phyloP scores from a whole-genome alignment of 176 grass and related monocot genomes.

The Oryza longistaminata region DNA sequence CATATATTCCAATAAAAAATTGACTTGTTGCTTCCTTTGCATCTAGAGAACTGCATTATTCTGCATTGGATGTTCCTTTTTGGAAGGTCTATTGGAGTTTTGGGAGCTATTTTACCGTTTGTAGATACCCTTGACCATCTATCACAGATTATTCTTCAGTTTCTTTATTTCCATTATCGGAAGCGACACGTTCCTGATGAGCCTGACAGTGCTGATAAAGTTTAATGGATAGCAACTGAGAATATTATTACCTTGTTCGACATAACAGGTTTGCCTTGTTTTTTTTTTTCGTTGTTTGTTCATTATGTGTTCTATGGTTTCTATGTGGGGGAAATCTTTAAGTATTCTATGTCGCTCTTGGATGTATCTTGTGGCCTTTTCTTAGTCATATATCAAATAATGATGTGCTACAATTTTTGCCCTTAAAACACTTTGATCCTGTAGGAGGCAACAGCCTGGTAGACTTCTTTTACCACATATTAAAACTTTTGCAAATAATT shows the following conservation, averaged over 20 bases:
- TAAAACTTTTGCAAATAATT: background rate
- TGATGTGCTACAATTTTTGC: background rate
- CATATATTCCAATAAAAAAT: background rate
- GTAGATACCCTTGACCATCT: constrained; percentile 42
- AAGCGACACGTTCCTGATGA: constrained; percentile 31
- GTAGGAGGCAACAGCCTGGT: background rate
- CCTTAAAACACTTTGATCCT: background rate
- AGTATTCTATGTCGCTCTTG: background rate
- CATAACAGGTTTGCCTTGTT: constrained; percentile 20
- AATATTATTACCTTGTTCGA: background rate
- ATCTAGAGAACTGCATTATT: background rate
- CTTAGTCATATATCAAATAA: background rate
- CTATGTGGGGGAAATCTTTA: background rate
- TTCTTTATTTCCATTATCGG: constrained; percentile 56
- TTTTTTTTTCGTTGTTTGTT: background rate
- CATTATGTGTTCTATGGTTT: background rate
- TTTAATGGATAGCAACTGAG: background rate
- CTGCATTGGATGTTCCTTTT: background rate
- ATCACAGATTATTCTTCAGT: constrained; percentile 59
- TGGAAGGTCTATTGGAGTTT: background rate
- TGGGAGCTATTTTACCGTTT: background rate
- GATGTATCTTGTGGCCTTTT: background rate
- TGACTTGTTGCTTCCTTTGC: background rate
- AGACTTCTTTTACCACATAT: background rate
- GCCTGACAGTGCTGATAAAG: constrained; percentile 36